A percentile compares a stretch with the other conserved stretches of the same genome.
Conservation (phyloP, 495 filamentous ascomycete species). For the Trichocladium uniseriatum region DNA sequence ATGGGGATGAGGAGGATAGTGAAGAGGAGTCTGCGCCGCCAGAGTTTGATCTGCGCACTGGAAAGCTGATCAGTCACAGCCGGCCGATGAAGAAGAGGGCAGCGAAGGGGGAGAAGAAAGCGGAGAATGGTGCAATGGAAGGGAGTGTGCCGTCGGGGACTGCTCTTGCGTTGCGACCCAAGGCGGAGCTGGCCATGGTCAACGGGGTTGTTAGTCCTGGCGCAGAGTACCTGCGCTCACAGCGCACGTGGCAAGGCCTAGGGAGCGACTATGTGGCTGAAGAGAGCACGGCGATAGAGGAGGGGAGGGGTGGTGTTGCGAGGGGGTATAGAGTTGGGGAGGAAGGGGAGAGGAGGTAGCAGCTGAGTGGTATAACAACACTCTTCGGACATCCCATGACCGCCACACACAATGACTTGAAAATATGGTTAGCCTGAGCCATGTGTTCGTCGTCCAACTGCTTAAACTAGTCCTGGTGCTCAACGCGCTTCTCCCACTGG, state of each 20-base stretch:
- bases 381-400: too few relatives aligned
- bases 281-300: constrained; percentile 57
- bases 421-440: constrained; percentile 63
- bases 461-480: constrained; percentile 68
- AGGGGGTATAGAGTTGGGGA: constrained; percentile 78
- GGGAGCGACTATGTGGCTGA: constrained; percentile 76
- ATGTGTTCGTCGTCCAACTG: constrained; percentile 84
- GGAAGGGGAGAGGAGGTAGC: constrained; percentile 27
- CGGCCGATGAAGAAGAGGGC: constrained; percentile 56
- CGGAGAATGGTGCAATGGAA: constrained; percentile 1
- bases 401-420: too few relatives aligned
- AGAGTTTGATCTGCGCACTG: constrained; percentile 86
- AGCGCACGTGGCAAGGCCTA: constrained; percentile 84
- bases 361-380: too few relatives aligned
- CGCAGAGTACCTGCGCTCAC: constrained; percentile 73
- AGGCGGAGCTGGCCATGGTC: constrained; percentile 62
- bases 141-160: constrained; percentile 17
- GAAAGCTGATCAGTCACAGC: constrained; percentile 71
- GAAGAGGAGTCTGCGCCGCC: constrained; percentile 56
- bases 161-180: constrained; percentile 51
- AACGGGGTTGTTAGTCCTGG: constrained; percentile 81
- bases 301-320: constrained; percentile 82
- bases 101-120: constrained; percentile 8
- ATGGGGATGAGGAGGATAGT: constrained; percentile 14
- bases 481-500: constrained; percentile 68